Evolutionary conservation across 2,329 filamentous ascomycete genomes (phyloP).

Genomic region (Exophiala calicioides): DNA sequence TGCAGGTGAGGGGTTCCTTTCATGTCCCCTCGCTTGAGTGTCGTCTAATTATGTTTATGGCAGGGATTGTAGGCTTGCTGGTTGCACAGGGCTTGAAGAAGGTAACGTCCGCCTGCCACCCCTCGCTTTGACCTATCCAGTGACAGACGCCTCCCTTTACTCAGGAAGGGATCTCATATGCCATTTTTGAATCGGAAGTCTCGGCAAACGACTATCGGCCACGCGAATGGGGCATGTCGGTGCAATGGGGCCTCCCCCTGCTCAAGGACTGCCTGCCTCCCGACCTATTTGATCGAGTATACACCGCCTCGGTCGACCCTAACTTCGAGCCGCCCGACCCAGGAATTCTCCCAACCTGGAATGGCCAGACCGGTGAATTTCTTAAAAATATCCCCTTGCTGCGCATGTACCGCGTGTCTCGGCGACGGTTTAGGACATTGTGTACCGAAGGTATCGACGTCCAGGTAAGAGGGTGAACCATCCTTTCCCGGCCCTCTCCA

Average conservation of each 20-base stretch:
- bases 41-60: constrained; percentile 1
- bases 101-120: constrained; percentile 6
- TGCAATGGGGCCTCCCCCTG: constrained; percentile 36
- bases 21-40: neutral
- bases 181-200: constrained; percentile 32
- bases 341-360: constrained; percentile 23
- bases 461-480: constrained; percentile 6
- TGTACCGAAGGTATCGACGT: constrained; percentile 20
- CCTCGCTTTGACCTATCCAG: neutral
- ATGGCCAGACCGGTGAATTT: constrained; percentile 23
- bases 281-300: constrained; percentile 33
- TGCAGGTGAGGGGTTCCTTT: constrained; percentile 11
- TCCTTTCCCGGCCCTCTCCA: neutral
- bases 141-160: neutral
- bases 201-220: constrained; percentile 29
- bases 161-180: constrained; percentile 31
- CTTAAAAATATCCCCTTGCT: constrained; percentile 17
- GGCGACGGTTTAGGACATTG: constrained; percentile 16
- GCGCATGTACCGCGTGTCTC: constrained; percentile 17
- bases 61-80: constrained; percentile 28
- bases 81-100: constrained; percentile 28
- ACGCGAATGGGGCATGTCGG: constrained; percentile 39
- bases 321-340: constrained; percentile 28
- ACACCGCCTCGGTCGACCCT: constrained; percentile 35
- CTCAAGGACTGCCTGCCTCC: constrained; percentile 31